Base-by-base conservation (phyloP, 768 basidiomycete genomes). In the Lyophyllum semitale region DNA sequence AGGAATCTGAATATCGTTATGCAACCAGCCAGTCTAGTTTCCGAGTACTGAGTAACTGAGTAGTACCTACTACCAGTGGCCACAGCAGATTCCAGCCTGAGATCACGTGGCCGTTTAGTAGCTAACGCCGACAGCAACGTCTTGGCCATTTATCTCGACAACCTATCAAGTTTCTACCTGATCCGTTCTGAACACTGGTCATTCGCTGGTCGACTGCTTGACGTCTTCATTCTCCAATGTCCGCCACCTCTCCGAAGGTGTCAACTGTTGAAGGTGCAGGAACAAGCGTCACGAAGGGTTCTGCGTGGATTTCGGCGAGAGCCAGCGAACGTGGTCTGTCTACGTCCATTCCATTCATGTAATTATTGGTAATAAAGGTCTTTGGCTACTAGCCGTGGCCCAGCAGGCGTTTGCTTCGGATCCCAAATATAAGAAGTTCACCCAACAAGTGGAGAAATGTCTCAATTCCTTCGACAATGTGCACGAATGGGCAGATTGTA, bases 401-500 rank as follows among this genome's bases (percentile, higher is more conserved):
- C 78, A 82, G 35, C 83, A 84, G 52, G 66, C 76, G 13, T 85
- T 85, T 63, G 81, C 84, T 25, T 83, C 87, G 8, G 95, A 98
- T 76, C 90, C 93, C 13, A 95, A 95, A 69, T 97, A 86, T 76
- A 93, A 91, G 77, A 97, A 97, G 73, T 98, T 94, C 73, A 78
- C 87, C 0, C 86, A 89, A 52, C 91, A 93, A 63, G 92, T 99
- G 45, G 97, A 99, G 68, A 89, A 89, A 73, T 93, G 91, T 62
- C 78, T 99, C 44, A 89, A 87, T 58, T 88, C 93, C 1, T 98
- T 99, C 66, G 95, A 97, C 66, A 92, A 86, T 65, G 93, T 97
- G 55, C 93, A 96, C 54, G 97, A 99, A 75, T 99, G 97, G 97
- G 95, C 97, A 56, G 97, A 99, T 75, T 98, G 95, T 70, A 98